phyloP scores from a whole-genome alignment of 768 basidiomycete species.

The Hortiboletus campestris region DNA sequence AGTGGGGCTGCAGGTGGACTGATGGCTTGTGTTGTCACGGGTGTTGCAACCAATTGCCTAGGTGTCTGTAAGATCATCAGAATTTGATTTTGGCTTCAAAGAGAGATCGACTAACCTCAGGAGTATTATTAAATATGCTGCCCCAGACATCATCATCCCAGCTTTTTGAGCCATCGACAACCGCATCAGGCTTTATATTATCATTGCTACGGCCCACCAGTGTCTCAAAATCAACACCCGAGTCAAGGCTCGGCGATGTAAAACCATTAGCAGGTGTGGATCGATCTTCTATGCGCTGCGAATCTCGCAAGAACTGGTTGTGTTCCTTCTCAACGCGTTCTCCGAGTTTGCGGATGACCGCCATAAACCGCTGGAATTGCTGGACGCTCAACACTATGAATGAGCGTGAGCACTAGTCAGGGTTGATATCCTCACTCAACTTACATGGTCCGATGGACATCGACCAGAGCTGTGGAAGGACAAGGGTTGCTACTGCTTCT shows the following conservation, averaged over 20 bases:
- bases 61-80: conserved; percentile 17
- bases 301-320: conserved; percentile 86
- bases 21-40: conserved; percentile 13
- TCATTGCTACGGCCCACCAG: conserved; percentile 64
- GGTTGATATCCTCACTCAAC: conserved; percentile 27
- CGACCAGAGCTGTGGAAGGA: conserved; percentile 90
- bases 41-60: conserved; percentile 12
- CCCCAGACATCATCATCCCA: conserved; percentile 91
- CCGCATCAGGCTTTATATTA: conserved; percentile 45
- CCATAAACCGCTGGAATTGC: conserved; percentile 94
- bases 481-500: conserved; percentile 85
- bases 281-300: conserved; percentile 84
- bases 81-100: not conserved
- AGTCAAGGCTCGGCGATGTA: conserved; percentile 36
- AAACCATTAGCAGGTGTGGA: conserved; percentile 50
- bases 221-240: conserved; percentile 80
- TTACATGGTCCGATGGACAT: conserved; percentile 95
- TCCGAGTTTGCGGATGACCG: conserved; percentile 69
- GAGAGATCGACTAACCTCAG: conserved; percentile 20
- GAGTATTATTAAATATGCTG: conserved; percentile 57
- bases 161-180: conserved; percentile 37
- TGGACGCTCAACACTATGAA: conserved; percentile 67
- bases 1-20: conserved; percentile 13
- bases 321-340: conserved; percentile 93
- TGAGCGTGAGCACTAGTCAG: conserved; percentile 1